phyloP scores from a whole-genome alignment of 2,329 filamentous ascomycete species.

The Didymella pomorum region DNA sequence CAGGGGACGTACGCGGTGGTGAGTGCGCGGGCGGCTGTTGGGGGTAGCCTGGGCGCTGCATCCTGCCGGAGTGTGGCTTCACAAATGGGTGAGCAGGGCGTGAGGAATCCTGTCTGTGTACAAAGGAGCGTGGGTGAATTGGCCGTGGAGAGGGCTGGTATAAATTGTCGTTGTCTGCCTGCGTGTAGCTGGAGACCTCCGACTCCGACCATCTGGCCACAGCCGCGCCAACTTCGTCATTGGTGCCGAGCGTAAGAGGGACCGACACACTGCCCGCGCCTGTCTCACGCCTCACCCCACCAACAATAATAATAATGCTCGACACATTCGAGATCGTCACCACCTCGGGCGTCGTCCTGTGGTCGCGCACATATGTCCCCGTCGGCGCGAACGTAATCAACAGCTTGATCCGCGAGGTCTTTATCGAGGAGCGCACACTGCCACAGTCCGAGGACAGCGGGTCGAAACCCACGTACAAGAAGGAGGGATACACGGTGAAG shows the following conservation, averaged over 20 bases:
- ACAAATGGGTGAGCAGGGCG: not conserved
- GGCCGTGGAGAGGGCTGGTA: not conserved
- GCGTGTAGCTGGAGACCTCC: constrained; percentile 16
- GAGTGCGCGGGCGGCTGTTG: constrained; percentile 75
- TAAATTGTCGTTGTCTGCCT: constrained; percentile 3
- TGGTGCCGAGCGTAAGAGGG: constrained; percentile 1
- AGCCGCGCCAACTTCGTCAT: constrained; percentile 41
- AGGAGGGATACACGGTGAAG: constrained; percentile 93
- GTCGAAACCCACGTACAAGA: constrained; percentile 78
- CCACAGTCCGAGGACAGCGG: constrained; percentile 67
- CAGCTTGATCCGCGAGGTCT: constrained; percentile 93
- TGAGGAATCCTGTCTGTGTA: not conserved
- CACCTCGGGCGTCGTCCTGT: constrained; percentile 94
- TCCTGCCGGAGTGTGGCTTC: constrained; percentile 54
- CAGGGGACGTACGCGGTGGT: constrained; percentile 71
- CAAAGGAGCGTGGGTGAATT: constrained; percentile 1
- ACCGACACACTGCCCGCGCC: constrained; percentile 10
- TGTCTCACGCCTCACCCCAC: constrained; percentile 17
- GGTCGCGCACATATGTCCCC: constrained; percentile 86
- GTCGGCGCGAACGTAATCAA: constrained; percentile 88
- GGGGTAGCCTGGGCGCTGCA: constrained; percentile 87
- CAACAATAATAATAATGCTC: constrained; percentile 71
- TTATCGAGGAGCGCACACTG: constrained; percentile 90
- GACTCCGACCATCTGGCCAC: constrained; percentile 33
- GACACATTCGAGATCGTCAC: constrained; percentile 97